Evolutionary conservation across 768 basidiomycete species (phyloP), one percentile per base, ranked within the genome.

Genomic region (Ephemerocybe angulata): DNA sequence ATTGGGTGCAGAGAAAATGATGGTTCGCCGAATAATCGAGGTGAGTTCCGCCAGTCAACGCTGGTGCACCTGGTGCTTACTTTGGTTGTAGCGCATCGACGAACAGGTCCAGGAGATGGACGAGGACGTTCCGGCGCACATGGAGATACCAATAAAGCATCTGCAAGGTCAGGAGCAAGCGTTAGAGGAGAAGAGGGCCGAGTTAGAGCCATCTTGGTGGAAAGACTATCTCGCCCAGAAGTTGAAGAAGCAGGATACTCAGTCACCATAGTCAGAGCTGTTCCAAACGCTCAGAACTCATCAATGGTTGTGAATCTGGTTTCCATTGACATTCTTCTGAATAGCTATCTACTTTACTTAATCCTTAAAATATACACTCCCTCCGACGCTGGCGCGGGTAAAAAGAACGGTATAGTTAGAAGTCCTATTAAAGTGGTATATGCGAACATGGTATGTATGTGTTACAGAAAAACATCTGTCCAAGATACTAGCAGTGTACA

Each of bases 1-100:
- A 0, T 60, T 74, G 48, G 67, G 71, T n/a, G 57, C 63, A 10
- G 66, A 73, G 40, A 55, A 65, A 24, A 59, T 65, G 44, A 55
- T 66, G 28, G 25, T 64, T 8, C 57, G 63, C 29, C 55, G 62
- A 29, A 60, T 69, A 21, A 57, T 64, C 11, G 62, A 66, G 54
- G 68, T 69, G 40, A 49, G 61, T 49, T 29, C 13, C 29, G 29
- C 29, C 29, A 37, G 21, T n/a, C 11, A 11, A 22, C 38, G 15
- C 19, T 10, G n/a, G 19, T 40, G 21, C 11, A 21, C 21, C 8
- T 35, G 25, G 17, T 8, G 17, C 41, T 53, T 12, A 53, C 22
- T 3, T 6, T n/a, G 3, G 6, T 35, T 41, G 10, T 19, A 55
- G 54, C 54, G 54, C 28, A 55, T 55, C 27, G 54, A 58, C 12